Evolutionary conservation across 208 protist genomes (phyloP), one percentile per base, ranked within the genome.

Genomic region (Trypanosoma scelopori): DNA sequence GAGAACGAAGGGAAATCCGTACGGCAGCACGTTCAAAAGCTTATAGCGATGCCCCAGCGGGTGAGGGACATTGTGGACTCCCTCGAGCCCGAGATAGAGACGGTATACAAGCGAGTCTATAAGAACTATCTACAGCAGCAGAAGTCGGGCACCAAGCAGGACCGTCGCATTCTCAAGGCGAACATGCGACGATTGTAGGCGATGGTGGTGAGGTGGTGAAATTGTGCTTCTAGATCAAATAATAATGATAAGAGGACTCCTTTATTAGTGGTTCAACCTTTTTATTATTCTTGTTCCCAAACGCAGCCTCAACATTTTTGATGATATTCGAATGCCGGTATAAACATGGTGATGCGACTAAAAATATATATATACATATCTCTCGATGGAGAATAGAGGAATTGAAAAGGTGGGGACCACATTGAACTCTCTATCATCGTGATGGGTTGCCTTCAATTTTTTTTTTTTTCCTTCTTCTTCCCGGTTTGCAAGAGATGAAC

Each of bases 31-130:
- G 59, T 93, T 28, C 23, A 69, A 68, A 91, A 93, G 68, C 78
- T 95, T 30, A 83, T 80, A 25, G 72, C 65, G 25, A 87, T 93
- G 68, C 90, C 90, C 49, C 85, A 87, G 68, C 82, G 87, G 16
- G 79, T 84, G 20, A 74, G 61, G 5, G 87, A 93, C 50, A 68
- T 92, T 39, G 69, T 95, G 18, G 87, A 93, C 55, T 69, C 74
- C 11, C 62, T 95, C 22, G 80, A 91, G 70, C 90, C 86, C 1
- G 86, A 95, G 69, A 84, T 95, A 32, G 74, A 91, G 61, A 61
- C 82, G 16, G 71, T 84, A 18, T 91, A 93, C 57, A 79, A 81
- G 52, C 79, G 85, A 37, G 66, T 78, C 52, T 87, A 87, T 71
- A 92, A 90, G 66, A 85, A 76, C 66, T 79, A 85, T 60, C 39